A percentile compares a stretch with the other conserved stretches of the same genome.
phyloP scores from a whole-genome alignment of 306 rosid species.

The Alnus glutinosa region DNA sequence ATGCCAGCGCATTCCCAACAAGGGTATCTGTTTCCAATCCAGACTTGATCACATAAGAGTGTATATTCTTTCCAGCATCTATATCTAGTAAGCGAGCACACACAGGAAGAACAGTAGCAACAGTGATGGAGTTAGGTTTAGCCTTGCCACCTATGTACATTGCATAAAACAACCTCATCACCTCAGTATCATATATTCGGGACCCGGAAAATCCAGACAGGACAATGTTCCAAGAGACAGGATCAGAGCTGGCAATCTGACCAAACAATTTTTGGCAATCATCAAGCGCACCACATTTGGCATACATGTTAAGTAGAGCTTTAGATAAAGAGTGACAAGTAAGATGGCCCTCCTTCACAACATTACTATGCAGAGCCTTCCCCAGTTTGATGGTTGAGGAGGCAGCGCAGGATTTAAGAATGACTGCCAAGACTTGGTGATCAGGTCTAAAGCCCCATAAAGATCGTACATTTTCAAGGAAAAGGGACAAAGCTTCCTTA shows the following conservation, averaged over 20 bases:
- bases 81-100: conserved; percentile 58
- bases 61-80: conserved; percentile 57
- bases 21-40: conserved; percentile 65
- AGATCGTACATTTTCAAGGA: conserved; percentile 35
- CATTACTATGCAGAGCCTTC: conserved; percentile 59
- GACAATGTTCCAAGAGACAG: conserved; percentile 82
- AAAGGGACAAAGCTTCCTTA: conserved; percentile 57
- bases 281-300: conserved; percentile 65
- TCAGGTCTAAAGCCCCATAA: conserved; percentile 49
- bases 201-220: conserved; percentile 69
- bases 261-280: conserved; percentile 62
- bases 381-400: conserved; percentile 54
- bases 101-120: conserved; percentile 71
- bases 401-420: conserved; percentile 75
- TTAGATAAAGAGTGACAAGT: conserved; percentile 63
- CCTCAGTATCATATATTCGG: conserved; percentile 43
- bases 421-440: conserved; percentile 46
- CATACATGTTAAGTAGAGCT: conserved; percentile 83
- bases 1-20: conserved; percentile 71
- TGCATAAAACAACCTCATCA: conserved; percentile 49
- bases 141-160: conserved; percentile 60
- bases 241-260: conserved; percentile 52
- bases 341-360: conserved; percentile 65
- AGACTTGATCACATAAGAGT: conserved; percentile 63
- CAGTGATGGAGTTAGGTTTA: conserved; percentile 65